Percentiles rank a stretch among this genome's conserved stretches.
Evolutionary conservation across 176 grass and related monocot species (phyloP).

Genomic region (Zoysia japonica): DNA sequence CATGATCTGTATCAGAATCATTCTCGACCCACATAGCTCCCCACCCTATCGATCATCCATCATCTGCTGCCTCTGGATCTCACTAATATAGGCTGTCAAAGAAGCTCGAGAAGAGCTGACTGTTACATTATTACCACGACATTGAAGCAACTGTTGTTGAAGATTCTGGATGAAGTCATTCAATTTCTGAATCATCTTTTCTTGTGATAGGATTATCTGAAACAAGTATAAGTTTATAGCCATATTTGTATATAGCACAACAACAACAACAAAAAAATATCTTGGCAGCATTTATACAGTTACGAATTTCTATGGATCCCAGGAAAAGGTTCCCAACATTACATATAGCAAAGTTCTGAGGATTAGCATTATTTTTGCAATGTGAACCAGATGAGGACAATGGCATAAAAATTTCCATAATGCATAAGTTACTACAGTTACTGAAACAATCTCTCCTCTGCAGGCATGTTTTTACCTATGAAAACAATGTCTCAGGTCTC

Average conservation of each 20-base stretch:
- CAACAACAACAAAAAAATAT: not conserved
- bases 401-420: not conserved
- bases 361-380: constrained; percentile 3
- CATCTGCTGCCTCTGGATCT: constrained; percentile 63
- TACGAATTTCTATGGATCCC: not conserved
- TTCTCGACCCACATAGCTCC: not conserved
- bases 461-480: constrained; percentile 23
- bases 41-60: constrained; percentile 50
- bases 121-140: constrained; percentile 58
- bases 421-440: not conserved
- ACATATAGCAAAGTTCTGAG: not conserved
- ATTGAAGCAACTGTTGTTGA: constrained; percentile 68
- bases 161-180: constrained; percentile 73
- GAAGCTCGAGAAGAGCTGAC: constrained; percentile 40
- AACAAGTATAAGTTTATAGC: constrained; percentile 23
- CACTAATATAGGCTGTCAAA: constrained; percentile 53
- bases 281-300: not conserved
- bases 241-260: not conserved
- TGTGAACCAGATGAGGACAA: not conserved
- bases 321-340: not conserved
- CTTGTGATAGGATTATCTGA: constrained; percentile 88
- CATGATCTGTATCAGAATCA: not conserved
- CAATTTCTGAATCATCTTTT: constrained; percentile 80
- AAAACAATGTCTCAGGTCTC: not conserved
- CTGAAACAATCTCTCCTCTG: not conserved